Percentiles rank a stretch among this genome's conserved stretches.
Evolutionary conservation across 352 stramenopile species (phyloP).

Genomic region (Pythium rishiriense): DNA sequence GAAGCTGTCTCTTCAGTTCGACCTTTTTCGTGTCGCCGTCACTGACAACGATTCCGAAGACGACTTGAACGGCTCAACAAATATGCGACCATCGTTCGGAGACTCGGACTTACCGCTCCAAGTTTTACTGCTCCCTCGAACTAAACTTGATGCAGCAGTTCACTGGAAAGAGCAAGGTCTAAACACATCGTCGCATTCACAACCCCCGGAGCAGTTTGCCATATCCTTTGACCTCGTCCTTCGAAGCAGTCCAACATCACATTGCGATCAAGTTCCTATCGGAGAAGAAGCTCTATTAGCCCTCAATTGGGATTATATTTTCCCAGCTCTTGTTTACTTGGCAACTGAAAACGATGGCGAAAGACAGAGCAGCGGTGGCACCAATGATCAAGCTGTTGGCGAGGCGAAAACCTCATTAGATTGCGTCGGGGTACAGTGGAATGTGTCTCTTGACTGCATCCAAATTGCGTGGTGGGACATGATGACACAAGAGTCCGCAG

Average conservation of each 20-base stretch:
- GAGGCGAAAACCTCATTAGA: background rate
- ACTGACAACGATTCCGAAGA: constrained; percentile 13
- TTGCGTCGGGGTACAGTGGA: constrained; percentile 65
- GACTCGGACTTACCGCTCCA: constrained; percentile 21
- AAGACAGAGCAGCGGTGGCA: background rate
- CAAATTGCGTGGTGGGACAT: constrained; percentile 74
- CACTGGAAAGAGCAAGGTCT: constrained; percentile 24
- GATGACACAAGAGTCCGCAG: constrained; percentile 47
- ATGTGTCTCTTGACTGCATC: constrained; percentile 53
- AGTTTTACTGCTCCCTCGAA: constrained; percentile 28
- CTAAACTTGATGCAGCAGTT: constrained; percentile 32
- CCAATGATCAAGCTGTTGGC: background rate
- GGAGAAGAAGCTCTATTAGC: constrained; percentile 46
- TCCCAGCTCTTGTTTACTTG: constrained; percentile 58
- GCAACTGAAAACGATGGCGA: constrained; percentile 43
- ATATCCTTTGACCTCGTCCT: constrained; percentile 58
- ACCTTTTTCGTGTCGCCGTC: constrained; percentile 27
- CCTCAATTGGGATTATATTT: constrained; percentile 75
- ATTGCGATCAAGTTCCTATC: constrained; percentile 40
- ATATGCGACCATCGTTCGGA: background rate
- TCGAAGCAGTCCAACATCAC: constrained; percentile 23
- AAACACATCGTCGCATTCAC: background rate
- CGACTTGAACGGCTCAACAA: background rate
- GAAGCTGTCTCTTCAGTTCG: constrained; percentile 41
- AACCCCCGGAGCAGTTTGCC: constrained; percentile 33